A percentile compares a stretch with the other conserved stretches of the same genome.
These are phyloP conservation scores for Kazachstania martiniae DNA, from an alignment of 805 yeast genomes.

Conservation along the genomic window DNA sequence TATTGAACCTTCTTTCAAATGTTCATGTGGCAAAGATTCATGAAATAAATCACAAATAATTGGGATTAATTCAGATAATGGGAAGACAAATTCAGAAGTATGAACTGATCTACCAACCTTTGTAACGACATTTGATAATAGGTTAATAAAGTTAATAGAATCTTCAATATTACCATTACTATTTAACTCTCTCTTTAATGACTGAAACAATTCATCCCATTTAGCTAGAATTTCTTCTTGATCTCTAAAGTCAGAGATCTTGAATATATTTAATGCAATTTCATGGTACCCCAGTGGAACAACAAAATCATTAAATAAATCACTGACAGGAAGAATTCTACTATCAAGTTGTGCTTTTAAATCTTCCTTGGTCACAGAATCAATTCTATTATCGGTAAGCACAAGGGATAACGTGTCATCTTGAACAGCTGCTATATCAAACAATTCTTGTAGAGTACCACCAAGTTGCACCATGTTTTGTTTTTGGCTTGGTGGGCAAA, in stretches of 20 bases:
- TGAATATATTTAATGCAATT: constrained; percentile 65
- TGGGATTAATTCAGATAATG: constrained; percentile 60
- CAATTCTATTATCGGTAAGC: constrained; percentile 37
- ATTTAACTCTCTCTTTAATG: constrained; percentile 27
- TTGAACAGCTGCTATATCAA: constrained; percentile 82
- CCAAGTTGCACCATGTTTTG: constrained; percentile 68
- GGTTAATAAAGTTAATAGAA: constrained; percentile 27
- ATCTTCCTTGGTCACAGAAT: constrained; percentile 37
- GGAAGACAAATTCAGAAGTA: constrained; percentile 69
- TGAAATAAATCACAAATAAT: constrained; percentile 48
- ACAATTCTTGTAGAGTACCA: constrained; percentile 60
- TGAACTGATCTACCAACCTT: constrained; percentile 53
- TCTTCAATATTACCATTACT: constrained; percentile 23
- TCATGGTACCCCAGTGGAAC: constrained; percentile 84
- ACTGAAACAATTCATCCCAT: constrained; percentile 66
- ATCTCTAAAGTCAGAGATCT: constrained; percentile 76
- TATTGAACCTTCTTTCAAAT: constrained; percentile 38
- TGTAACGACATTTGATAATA: constrained; percentile 30
- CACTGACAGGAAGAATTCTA: constrained; percentile 60
- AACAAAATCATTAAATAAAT: constrained; percentile 74
- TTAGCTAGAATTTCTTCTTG: constrained; percentile 70
- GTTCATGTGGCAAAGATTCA: constrained; percentile 32
- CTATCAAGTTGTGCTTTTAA: constrained; percentile 48
- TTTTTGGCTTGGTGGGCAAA: constrained; percentile 62
- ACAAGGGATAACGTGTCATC: constrained; percentile 37